Evolutionary conservation across 2,329 filamentous ascomycete species (phyloP).

Genomic region (Byssochlamys sp.): DNA sequence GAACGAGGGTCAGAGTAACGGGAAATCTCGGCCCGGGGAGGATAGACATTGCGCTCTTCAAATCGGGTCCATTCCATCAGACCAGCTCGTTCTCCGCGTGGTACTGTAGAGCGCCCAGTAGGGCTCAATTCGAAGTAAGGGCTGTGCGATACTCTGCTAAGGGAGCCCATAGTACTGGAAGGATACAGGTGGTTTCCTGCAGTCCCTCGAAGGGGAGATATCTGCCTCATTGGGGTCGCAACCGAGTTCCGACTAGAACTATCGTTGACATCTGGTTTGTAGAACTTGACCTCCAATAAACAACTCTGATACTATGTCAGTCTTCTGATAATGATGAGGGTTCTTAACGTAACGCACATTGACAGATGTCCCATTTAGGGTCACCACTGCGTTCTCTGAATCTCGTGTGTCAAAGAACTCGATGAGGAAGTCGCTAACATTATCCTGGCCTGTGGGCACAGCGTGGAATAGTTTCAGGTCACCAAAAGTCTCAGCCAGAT

Average conservation of each 20-base stretch:
- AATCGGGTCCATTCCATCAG: constrained; percentile 22
- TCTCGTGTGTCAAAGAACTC: constrained; percentile 32
- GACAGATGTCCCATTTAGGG: constrained; percentile 26
- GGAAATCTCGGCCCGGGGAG: constrained; percentile 18
- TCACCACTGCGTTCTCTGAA: constrained; percentile 25
- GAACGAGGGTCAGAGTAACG: constrained; percentile 20
- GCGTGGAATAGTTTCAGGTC: constrained; percentile 27
- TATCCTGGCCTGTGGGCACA: constrained; percentile 18
- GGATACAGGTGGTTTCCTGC: constrained; percentile 8
- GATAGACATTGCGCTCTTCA: constrained; percentile 20
- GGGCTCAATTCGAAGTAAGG: constrained; percentile 27
- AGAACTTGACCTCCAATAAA: constrained; percentile 19
- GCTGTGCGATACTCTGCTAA: constrained; percentile 7
- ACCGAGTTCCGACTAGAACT: constrained; percentile 7
- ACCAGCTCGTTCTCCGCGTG: constrained; percentile 23
- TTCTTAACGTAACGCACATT: constrained; percentile 18
- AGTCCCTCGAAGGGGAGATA: constrained; percentile 8
- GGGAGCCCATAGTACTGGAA: constrained; percentile 4
- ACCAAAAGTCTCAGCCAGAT: constrained; percentile 28
- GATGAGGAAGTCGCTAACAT: constrained; percentile 26
- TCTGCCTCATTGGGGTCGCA: constrained; percentile 11
- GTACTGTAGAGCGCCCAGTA: constrained; percentile 32
- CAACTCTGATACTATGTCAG: constrained; percentile 15
- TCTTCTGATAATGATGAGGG: not conserved
- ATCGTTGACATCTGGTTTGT: constrained; percentile 22